Percentiles rank a stretch among this genome's conserved stretches.
Evolutionary conservation across 2,329 filamentous ascomycete genomes (phyloP).

Genomic region (Claviceps africana): DNA sequence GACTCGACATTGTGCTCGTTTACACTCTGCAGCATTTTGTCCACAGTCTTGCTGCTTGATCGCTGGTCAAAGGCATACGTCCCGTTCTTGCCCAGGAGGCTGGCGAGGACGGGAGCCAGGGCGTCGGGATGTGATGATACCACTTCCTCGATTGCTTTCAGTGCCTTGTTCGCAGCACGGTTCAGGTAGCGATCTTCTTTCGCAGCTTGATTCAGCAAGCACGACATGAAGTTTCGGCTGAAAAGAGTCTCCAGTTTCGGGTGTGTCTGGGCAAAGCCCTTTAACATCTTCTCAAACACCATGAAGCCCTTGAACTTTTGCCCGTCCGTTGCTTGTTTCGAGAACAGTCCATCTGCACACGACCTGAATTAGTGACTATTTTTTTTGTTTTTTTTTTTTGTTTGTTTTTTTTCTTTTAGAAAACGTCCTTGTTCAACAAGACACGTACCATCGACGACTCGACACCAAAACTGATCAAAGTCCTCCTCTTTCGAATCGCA

Average conservation of each 20-base stretch:
- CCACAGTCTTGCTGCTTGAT: constrained; percentile 74
- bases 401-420: not conserved
- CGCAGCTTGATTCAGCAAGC: constrained; percentile 68
- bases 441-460: constrained; percentile 67
- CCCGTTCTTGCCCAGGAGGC: constrained; percentile 56
- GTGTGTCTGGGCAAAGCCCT: constrained; percentile 31
- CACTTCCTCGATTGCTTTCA: constrained; percentile 55
- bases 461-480: constrained; percentile 72
- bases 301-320: constrained; percentile 89
- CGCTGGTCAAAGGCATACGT: constrained; percentile 71
- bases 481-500: constrained; percentile 23
- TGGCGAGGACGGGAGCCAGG: constrained; percentile 46
- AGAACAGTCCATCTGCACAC: constrained; percentile 62
- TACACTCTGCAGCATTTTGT: constrained; percentile 52
- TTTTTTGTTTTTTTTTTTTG: not conserved
- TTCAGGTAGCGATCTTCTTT: constrained; percentile 68
- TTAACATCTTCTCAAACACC: constrained; percentile 65
- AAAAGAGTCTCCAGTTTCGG: constrained; percentile 49
- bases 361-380: constrained; percentile 11
- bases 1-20: constrained; percentile 40
- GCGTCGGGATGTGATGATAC: constrained; percentile 47
- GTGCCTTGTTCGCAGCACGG: constrained; percentile 59
- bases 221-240: constrained; percentile 69
- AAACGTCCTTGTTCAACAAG: not conserved
- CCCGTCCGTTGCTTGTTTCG: constrained; percentile 65